These are phyloP conservation scores for Cyclotella kingstonii DNA, from an alignment of 108 stramenopile genomes.

Conservation along the genomic window DNA sequence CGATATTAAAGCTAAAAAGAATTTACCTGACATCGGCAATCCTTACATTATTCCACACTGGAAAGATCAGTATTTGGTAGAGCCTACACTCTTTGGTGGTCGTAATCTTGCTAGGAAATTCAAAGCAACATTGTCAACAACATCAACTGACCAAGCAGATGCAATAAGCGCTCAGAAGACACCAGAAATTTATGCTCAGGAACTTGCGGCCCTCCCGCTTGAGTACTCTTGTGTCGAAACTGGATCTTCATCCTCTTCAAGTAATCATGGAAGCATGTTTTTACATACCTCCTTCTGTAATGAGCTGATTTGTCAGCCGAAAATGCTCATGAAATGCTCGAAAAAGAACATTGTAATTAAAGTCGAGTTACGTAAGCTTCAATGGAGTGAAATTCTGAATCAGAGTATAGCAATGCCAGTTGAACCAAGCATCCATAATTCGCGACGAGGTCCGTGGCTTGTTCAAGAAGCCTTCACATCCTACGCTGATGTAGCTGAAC, in stretches of 20 bases:
- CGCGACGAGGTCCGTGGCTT: slow-evolving; percentile 74
- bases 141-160: slow-evolving; percentile 4
- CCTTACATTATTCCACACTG: slow-evolving; percentile 49
- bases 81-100: slow-evolving; percentile 69
- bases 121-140: neutral
- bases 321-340: slow-evolving; percentile 61
- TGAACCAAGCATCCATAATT: slow-evolving; percentile 66
- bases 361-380: slow-evolving; percentile 70
- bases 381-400: slow-evolving; percentile 56
- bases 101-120: slow-evolving; percentile 24
- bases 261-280: slow-evolving; percentile 53
- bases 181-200: slow-evolving; percentile 64
- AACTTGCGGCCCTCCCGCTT: slow-evolving; percentile 67
- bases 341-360: slow-evolving; percentile 78
- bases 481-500: slow-evolving; percentile 56
- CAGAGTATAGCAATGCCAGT: slow-evolving; percentile 58
- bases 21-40: slow-evolving; percentile 31
- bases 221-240: slow-evolving; percentile 27
- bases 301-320: slow-evolving; percentile 77
- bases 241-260: slow-evolving; percentile 14
- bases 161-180: neutral
- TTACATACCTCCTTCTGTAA: slow-evolving; percentile 79
- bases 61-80: slow-evolving; percentile 49
- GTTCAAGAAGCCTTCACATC: slow-evolving; percentile 69
- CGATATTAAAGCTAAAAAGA: slow-evolving; percentile 10